Percentiles rank a stretch among this genome's conserved stretches.
Conservation (phyloP, 768 basidiomycete species). For the Tephrocybe sp. region DNA sequence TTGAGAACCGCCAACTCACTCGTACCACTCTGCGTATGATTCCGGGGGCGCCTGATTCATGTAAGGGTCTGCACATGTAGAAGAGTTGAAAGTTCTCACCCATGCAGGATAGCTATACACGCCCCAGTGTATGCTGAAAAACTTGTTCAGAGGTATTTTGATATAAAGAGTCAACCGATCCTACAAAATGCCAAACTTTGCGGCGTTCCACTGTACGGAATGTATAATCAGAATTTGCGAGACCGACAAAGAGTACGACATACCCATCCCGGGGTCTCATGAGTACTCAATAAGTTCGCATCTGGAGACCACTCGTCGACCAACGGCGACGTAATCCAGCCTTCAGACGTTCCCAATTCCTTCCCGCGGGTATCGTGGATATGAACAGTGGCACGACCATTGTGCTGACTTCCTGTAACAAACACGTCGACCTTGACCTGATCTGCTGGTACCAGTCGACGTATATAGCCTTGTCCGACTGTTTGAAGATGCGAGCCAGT, state of each 20-base stretch:
- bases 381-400: slow-evolving; percentile 28
- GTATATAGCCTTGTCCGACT: slow-evolving; percentile 36
- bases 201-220: slow-evolving; percentile 41
- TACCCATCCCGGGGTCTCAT: slow-evolving; percentile 59
- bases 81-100: slow-evolving; percentile 16
- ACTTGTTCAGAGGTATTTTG: not conserved
- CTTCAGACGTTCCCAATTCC: slow-evolving; percentile 31
- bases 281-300: slow-evolving; percentile 34
- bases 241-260: not conserved
- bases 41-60: slow-evolving; percentile 34
- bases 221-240: not conserved
- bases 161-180: not conserved
- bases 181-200: slow-evolving; percentile 60
- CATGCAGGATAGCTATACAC: slow-evolving; percentile 48
- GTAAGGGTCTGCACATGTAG: slow-evolving; percentile 1
- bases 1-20: slow-evolving; percentile 30
- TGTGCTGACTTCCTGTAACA: slow-evolving; percentile 32
- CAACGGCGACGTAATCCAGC: slow-evolving; percentile 38
- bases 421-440: slow-evolving; percentile 50
- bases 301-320: slow-evolving; percentile 40
- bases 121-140: slow-evolving; percentile 49
- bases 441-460: slow-evolving; percentile 50
- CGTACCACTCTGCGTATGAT: slow-evolving; percentile 57
- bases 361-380: slow-evolving; percentile 35
- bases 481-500: slow-evolving; percentile 41